phyloP scores from a whole-genome alignment of 805 yeast species.

The Hanseniaspora singularis region DNA sequence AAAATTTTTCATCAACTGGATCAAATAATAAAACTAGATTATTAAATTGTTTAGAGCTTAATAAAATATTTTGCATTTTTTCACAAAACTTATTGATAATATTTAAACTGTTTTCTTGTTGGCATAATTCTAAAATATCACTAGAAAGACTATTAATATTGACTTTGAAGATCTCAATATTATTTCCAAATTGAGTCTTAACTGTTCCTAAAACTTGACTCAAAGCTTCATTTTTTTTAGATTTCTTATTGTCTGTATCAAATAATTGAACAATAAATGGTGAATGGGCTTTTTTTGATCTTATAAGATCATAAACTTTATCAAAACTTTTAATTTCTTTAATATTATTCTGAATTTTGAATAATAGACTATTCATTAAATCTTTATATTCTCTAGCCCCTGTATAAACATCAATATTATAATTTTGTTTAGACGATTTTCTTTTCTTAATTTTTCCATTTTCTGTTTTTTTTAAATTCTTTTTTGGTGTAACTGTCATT shows the following conservation, averaged over 20 bases:
- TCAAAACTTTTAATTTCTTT: constrained; percentile 22
- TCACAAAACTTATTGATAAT: not conserved
- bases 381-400: constrained; percentile 51
- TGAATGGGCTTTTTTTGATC: no score
- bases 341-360: constrained; percentile 55
- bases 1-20: not conserved
- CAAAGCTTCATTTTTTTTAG: not conserved
- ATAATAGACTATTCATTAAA: constrained; percentile 42
- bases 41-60: not conserved
- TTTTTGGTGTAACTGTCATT: constrained; percentile 66
- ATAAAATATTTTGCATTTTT: not conserved
- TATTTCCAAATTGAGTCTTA: not conserved
- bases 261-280: not conserved
- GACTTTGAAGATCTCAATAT: not conserved
- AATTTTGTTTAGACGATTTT: constrained; percentile 23
- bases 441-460: constrained; percentile 5
- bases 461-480: constrained; percentile 22
- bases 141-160: not conserved
- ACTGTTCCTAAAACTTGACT: not conserved
- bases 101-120: not conserved
- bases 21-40: constrained; percentile 1
- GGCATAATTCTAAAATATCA: not conserved
- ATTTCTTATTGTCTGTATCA: not conserved
- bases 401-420: constrained; percentile 44
- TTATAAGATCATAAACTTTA: constrained; percentile 22